Conservation (phyloP, 2,329 filamentous ascomycete species). For the Whalleya microplaca region DNA sequence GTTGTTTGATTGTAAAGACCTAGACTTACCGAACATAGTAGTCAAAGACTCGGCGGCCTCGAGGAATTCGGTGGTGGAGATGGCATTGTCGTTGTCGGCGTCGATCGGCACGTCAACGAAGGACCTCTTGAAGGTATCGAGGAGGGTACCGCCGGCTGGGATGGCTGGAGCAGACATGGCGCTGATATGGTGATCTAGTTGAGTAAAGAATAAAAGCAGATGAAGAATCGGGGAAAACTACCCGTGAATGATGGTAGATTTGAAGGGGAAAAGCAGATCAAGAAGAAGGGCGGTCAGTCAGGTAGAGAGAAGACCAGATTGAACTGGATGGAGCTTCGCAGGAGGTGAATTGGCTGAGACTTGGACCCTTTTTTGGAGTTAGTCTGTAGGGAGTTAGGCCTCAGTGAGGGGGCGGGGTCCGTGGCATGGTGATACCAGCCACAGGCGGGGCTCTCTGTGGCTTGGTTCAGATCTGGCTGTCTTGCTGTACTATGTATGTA, state of each 20-base stretch:
- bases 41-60: slow-evolving; percentile 87
- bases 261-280: slow-evolving; percentile 1
- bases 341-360: neutral
- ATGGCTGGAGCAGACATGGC: slow-evolving; percentile 56
- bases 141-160: slow-evolving; percentile 75
- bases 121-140: slow-evolving; percentile 81
- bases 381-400: neutral
- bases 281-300: slow-evolving; percentile 18
- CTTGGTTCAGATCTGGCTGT: too few relatives aligned
- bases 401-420: neutral
- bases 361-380: neutral
- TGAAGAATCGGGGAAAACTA: neutral
- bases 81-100: slow-evolving; percentile 72
- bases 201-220: neutral
- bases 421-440: neutral
- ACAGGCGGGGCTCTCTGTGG: neutral
- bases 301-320: neutral
- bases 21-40: slow-evolving; percentile 78
- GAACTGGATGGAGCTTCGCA: neutral
- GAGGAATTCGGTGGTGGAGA: slow-evolving; percentile 85
- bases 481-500: too few relatives aligned
- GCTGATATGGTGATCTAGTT: slow-evolving; percentile 4
- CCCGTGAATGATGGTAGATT: neutral
- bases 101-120: slow-evolving; percentile 84
- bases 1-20: neutral